A percentile compares a stretch with the other conserved stretches of the same genome.
Conservation (phyloP, 2,329 filamentous ascomycete genomes). For the Cucurbitaria berberidis region DNA sequence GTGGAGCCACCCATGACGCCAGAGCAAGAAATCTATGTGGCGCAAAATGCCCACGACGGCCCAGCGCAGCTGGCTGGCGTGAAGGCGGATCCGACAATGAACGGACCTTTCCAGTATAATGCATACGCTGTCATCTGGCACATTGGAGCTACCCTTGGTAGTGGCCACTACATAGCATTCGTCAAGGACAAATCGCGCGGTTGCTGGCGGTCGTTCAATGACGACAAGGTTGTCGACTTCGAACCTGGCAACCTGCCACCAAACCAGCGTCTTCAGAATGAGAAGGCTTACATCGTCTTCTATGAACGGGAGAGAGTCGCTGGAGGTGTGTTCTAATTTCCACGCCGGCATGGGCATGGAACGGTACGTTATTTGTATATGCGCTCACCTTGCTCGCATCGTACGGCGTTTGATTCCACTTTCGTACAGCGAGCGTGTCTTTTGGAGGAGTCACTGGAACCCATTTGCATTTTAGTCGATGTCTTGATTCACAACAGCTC, state of each 20-base stretch:
- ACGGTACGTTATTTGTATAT: background rate
- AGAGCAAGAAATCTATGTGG: constrained; percentile 48
- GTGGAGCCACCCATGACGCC: constrained; percentile 58
- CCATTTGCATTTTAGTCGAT: background rate
- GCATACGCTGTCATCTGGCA: constrained; percentile 87
- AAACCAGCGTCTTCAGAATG: constrained; percentile 63
- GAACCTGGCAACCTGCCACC: constrained; percentile 58
- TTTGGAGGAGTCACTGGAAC: background rate
- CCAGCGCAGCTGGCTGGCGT: constrained; percentile 37
- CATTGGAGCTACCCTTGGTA: constrained; percentile 68
- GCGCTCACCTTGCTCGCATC: background rate
- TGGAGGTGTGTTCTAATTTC: constrained; percentile 34
- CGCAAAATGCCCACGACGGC: constrained; percentile 32
- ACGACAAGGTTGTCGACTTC: constrained; percentile 60
- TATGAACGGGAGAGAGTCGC: constrained; percentile 57
- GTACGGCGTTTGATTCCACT: background rate
- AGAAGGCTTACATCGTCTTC: constrained; percentile 70
- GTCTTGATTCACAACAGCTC: background rate
- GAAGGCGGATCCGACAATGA: constrained; percentile 52
- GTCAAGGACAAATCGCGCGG: constrained; percentile 57
- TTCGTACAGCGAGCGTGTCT: background rate
- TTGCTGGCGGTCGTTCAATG: constrained; percentile 68
- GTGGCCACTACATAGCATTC: constrained; percentile 81
- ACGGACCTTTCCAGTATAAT: constrained; percentile 75
- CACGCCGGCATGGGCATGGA: background rate